Evolutionary conservation across 805 yeast species (phyloP).

Genomic region (Kregervanrija fluxuum): DNA sequence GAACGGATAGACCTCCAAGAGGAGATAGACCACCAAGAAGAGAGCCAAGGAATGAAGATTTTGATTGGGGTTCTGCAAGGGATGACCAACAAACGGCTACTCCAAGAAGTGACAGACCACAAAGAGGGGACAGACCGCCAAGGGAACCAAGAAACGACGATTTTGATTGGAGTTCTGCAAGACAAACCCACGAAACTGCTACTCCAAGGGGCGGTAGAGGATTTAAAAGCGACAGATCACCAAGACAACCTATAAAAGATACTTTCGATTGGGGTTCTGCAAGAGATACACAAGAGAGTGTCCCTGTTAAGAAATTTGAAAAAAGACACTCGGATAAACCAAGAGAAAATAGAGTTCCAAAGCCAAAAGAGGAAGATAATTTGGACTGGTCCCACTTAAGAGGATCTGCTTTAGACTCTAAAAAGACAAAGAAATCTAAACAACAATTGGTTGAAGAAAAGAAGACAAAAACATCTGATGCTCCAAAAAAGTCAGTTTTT

Average conservation of each 20-base stretch:
- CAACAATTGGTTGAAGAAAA: background rate
- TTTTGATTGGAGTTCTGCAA: slow-evolving; percentile 40
- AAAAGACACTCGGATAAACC: slow-evolving; percentile 8
- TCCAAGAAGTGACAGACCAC: slow-evolving; percentile 21
- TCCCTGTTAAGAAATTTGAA: slow-evolving; percentile 8
- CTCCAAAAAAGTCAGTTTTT: slow-evolving; percentile 37
- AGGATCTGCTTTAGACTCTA: slow-evolving; percentile 16
- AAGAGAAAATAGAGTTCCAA: slow-evolving; percentile 7
- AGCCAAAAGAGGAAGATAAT: slow-evolving; percentile 10
- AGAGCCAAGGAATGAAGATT: slow-evolving; percentile 32
- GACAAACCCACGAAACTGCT: slow-evolving; percentile 27
- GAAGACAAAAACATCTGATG: slow-evolving; percentile 19
- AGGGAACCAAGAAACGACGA: slow-evolving; percentile 34
- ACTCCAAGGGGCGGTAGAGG: slow-evolving; percentile 24
- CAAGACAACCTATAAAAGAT: slow-evolving; percentile 23
- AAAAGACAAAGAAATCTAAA: slow-evolving; percentile 10
- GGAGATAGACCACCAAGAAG: slow-evolving; percentile 2
- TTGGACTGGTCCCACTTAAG: slow-evolving; percentile 19
- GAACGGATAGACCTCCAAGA: slow-evolving; percentile 27
- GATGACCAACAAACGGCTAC: slow-evolving; percentile 7
- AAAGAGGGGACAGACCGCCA: slow-evolving; percentile 14
- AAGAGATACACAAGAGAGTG: slow-evolving; percentile 7
- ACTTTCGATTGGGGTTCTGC: slow-evolving; percentile 39
- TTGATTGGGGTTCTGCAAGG: slow-evolving; percentile 50
- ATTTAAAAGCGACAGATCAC: slow-evolving; percentile 19